phyloP scores from a whole-genome alignment of 208 protist species.

The Acanthamoeba royreba region DNA sequence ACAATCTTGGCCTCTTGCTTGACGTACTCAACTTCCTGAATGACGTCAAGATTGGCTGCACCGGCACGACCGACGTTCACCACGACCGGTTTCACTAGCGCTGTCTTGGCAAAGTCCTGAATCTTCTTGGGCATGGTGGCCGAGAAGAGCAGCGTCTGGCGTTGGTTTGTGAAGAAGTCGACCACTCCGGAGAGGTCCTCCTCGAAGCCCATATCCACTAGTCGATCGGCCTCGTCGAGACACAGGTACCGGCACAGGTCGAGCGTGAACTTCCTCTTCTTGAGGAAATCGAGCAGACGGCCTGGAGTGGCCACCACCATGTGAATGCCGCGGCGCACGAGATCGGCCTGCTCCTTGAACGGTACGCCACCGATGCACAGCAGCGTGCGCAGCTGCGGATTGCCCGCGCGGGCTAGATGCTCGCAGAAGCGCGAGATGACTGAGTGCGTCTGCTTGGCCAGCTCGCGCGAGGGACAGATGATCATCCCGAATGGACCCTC shows the following conservation, averaged over 20 bases:
- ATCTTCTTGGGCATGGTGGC: constrained; percentile 92
- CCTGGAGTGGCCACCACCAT: constrained; percentile 89
- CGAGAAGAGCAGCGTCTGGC: constrained; percentile 90
- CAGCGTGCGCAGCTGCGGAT: constrained; percentile 60
- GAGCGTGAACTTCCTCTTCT: constrained; percentile 78
- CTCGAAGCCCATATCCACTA: constrained; percentile 86
- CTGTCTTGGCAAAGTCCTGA: constrained; percentile 82
- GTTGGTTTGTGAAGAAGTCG: constrained; percentile 75
- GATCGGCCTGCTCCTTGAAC: constrained; percentile 77
- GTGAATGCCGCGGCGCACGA: constrained; percentile 77
- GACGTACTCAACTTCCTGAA: constrained; percentile 88
- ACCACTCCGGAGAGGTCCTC: constrained; percentile 79
- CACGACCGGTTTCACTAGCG: constrained; percentile 82
- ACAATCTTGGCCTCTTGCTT: constrained; percentile 85
- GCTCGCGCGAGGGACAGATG: constrained; percentile 86
- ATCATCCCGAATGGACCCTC: constrained; percentile 85
- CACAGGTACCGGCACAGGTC: constrained; percentile 77
- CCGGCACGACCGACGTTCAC: constrained; percentile 91
- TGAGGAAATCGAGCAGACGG: constrained; percentile 84
- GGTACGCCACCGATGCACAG: constrained; percentile 85
- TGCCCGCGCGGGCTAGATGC: constrained; percentile 45
- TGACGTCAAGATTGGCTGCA: constrained; percentile 88
- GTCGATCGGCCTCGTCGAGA: constrained; percentile 91
- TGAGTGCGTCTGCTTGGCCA: constrained; percentile 85
- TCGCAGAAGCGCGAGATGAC: constrained; percentile 58